Conservation (phyloP, 2,329 filamentous ascomycete genomes). For the Cryoendolithus antarcticus region DNA sequence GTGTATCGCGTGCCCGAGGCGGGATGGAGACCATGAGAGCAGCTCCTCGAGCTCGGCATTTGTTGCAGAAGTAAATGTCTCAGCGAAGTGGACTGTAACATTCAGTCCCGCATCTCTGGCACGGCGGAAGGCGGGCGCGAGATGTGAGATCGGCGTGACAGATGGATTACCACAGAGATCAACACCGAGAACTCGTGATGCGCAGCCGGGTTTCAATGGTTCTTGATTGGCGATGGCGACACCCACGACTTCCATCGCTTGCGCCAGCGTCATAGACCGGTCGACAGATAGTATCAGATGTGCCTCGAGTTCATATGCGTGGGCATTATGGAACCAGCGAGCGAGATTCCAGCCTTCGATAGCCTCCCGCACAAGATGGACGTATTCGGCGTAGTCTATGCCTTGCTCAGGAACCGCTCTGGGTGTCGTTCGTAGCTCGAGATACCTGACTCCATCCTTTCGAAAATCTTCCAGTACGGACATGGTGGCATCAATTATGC, state of each 20-base stretch:
- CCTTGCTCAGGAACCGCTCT: constrained; percentile 43
- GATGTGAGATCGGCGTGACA: constrained; percentile 47
- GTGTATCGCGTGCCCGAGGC: constrained; percentile 70
- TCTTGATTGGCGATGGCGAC: constrained; percentile 40
- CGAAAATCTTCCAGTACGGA: constrained; percentile 56
- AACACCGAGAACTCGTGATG: constrained; percentile 50
- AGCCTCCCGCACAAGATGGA: constrained; percentile 52
- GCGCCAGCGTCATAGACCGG: constrained; percentile 45
- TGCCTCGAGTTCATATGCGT: constrained; percentile 37
- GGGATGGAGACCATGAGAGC: constrained; percentile 52
- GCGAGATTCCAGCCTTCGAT: constrained; percentile 41
- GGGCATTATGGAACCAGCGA: constrained; percentile 11
- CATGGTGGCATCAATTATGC: constrained; percentile 47
- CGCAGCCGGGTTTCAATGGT: background rate
- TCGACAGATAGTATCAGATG: constrained; percentile 66
- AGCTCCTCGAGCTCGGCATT: constrained; percentile 51
- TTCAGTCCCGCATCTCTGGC: constrained; percentile 46
- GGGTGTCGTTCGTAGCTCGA: constrained; percentile 72
- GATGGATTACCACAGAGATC: constrained; percentile 70
- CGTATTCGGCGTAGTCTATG: constrained; percentile 52
- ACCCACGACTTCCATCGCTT: constrained; percentile 52
- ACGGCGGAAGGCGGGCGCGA: constrained; percentile 45
- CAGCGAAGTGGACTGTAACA: constrained; percentile 69
- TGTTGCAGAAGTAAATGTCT: constrained; percentile 46
- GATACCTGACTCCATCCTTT: constrained; percentile 59